Evolutionary conservation across 768 basidiomycete genomes (phyloP).

Genomic region (Hydnum rufescens): DNA sequence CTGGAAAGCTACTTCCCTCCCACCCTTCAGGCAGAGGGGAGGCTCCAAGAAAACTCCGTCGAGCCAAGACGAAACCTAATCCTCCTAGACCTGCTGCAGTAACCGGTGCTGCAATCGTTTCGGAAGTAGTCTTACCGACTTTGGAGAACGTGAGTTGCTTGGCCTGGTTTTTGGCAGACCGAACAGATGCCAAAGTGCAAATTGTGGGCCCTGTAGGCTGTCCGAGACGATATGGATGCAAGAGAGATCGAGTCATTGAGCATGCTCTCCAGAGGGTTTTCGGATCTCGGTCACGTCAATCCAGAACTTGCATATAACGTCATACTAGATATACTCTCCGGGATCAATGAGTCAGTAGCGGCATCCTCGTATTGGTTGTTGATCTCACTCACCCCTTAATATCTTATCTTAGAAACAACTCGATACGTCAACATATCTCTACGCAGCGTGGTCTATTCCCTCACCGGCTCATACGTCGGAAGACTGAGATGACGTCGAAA

Average conservation of each 20-base stretch:
- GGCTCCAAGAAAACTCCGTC: background rate
- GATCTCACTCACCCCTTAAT: conserved; percentile 5
- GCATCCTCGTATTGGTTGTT: background rate
- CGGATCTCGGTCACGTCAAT: conserved; percentile 65
- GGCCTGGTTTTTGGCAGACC: background rate
- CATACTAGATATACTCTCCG: conserved; percentile 73
- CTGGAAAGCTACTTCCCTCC: background rate
- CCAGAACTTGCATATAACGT: conserved; percentile 73
- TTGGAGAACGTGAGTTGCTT: conserved; percentile 42
- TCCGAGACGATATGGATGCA: conserved; percentile 51
- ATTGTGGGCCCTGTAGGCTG: conserved; percentile 11
- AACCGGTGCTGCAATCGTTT: conserved; percentile 34
- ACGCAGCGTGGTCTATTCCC: conserved; percentile 66
- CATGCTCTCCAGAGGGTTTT: conserved; percentile 78
- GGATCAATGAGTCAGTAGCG: conserved; percentile 67
- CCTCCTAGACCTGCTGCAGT: conserved; percentile 5
- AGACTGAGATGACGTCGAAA: conserved; percentile 68
- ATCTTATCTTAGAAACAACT: conserved; percentile 35
- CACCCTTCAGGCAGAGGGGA: conserved; percentile 4
- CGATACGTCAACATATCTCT: conserved; percentile 67
- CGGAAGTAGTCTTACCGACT: conserved; percentile 69
- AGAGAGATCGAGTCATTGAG: conserved; percentile 73
- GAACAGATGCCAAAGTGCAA: background rate
- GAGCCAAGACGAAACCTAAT: background rate
- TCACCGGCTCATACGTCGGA: conserved; percentile 55